phyloP scores from a whole-genome alignment of 73 alveolate genomes.

The Loxodes magnus region DNA sequence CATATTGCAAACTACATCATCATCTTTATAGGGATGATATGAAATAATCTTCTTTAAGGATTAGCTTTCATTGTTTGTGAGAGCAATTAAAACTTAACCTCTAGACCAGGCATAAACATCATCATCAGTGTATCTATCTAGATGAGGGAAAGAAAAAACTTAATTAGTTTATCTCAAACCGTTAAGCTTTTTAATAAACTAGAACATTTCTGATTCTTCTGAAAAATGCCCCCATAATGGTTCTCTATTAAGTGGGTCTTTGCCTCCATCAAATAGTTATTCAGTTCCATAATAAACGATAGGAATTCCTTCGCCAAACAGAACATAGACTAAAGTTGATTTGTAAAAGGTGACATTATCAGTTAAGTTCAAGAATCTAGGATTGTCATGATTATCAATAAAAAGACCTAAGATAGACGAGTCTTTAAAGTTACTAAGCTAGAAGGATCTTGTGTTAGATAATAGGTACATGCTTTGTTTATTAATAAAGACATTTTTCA shows the following conservation, averaged over 20 bases:
- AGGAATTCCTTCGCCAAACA: slow-evolving; percentile 73
- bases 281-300: slow-evolving; percentile 77
- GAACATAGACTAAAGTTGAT: slow-evolving; percentile 51
- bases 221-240: slow-evolving; percentile 35
- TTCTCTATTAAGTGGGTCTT: slow-evolving; percentile 72
- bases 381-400: slow-evolving; percentile 69
- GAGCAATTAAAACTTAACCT: slow-evolving; percentile 54
- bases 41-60: too few species aligned
- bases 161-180: slow-evolving; percentile 46
- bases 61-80: slow-evolving; percentile 46
- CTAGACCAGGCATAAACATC: slow-evolving; percentile 62
- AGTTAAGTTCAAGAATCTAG: slow-evolving; percentile 48
- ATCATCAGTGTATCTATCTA: slow-evolving; percentile 52
- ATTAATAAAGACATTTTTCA: slow-evolving; percentile 20
- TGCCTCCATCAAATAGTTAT: slow-evolving; percentile 69
- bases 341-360: slow-evolving; percentile 1
- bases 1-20: slow-evolving; percentile 52
- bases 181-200: too few species aligned
- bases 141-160: slow-evolving; percentile 39
- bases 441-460: too few species aligned
- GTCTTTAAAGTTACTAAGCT: too few species aligned
- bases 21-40: slow-evolving; percentile 31
- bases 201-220: too few species aligned
- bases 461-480: slow-evolving; percentile 2
- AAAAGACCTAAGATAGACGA: too few species aligned